A percentile compares a stretch with the other conserved stretches of the same genome.
These are phyloP conservation scores for Eragrostis nindensis DNA, from an alignment of 176 grass and related monocot genomes.

Conservation along the genomic window DNA sequence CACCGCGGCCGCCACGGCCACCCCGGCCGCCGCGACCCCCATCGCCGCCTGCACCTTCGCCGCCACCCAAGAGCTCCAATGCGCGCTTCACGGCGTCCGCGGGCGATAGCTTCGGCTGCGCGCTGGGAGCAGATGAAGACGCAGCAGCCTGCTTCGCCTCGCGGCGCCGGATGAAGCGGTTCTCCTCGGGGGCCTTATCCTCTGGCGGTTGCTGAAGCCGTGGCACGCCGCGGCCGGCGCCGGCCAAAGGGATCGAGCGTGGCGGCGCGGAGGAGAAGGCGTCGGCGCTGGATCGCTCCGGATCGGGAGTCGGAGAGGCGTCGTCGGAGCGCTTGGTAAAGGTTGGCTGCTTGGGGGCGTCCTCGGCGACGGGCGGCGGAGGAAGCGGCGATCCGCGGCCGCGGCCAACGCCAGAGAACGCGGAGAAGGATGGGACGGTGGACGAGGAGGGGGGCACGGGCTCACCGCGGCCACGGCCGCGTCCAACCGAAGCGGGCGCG, in stretches of 20 bases:
- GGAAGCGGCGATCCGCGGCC: slow-evolving; percentile 32
- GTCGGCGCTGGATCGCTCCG: neutral
- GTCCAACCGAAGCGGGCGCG: neutral
- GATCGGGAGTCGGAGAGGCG: neutral
- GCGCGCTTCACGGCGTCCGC: slow-evolving; percentile 71
- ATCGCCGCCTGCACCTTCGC: slow-evolving; percentile 15
- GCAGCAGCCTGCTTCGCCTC: slow-evolving; percentile 16
- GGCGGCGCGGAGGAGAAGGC: slow-evolving; percentile 10
- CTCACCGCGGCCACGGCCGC: slow-evolving; percentile 48
- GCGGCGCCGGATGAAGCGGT: slow-evolving; percentile 55
- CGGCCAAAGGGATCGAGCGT: slow-evolving; percentile 34
- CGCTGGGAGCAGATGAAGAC: neutral
- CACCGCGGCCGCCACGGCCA: slow-evolving; percentile 28
- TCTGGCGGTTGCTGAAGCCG: neutral
- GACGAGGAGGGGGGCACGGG: slow-evolving; percentile 30
- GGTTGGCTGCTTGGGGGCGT: slow-evolving; percentile 30
- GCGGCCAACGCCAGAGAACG: slow-evolving; percentile 41
- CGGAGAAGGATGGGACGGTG: slow-evolving; percentile 36
- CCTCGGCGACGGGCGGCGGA: slow-evolving; percentile 4
- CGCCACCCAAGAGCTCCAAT: slow-evolving; percentile 64
- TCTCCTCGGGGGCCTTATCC: slow-evolving; percentile 47
- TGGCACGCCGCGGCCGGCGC: slow-evolving; percentile 70
- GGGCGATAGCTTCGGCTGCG: slow-evolving; percentile 28
- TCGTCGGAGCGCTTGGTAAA: slow-evolving; percentile 39
- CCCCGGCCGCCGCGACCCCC: slow-evolving; percentile 32